Percentiles rank a stretch among this genome's conserved stretches.
Conservation (phyloP, 306 rosid species). For the Quercus rubra region DNA sequence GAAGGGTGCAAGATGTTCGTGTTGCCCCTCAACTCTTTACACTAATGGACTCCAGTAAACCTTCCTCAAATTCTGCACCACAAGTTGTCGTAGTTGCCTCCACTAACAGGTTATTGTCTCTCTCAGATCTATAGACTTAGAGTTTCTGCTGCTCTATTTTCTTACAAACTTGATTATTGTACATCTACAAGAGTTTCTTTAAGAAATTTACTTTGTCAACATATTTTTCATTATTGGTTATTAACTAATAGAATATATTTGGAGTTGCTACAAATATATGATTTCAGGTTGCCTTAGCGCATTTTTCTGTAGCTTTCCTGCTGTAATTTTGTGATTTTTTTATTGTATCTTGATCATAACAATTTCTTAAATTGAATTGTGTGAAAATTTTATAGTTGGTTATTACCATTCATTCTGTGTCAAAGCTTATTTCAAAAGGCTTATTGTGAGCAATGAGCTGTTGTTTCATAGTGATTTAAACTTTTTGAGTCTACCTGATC, state of each 20-base stretch:
- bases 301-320: background rate
- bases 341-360: background rate
- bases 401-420: background rate
- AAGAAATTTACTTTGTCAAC: too few species aligned
- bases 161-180: too few species aligned
- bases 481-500: background rate
- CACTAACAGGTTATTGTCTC: constrained; percentile 64
- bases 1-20: constrained; percentile 78
- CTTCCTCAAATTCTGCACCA: constrained; percentile 38
- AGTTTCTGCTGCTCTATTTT: too few species aligned
- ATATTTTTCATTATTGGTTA: too few species aligned
- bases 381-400: background rate
- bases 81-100: constrained; percentile 86
- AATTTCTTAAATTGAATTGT: background rate
- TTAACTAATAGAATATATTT: too few species aligned
- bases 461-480: background rate
- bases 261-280: background rate
- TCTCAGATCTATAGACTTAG: background rate
- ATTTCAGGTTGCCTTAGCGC: background rate
- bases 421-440: background rate
- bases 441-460: background rate
- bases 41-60: background rate
- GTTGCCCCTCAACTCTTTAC: constrained; percentile 68
- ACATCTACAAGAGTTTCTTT: too few species aligned
- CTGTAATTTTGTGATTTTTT: background rate